Base-by-base conservation (phyloP, 2,329 filamentous ascomycete species). In the Talaromyces sp. region DNA sequence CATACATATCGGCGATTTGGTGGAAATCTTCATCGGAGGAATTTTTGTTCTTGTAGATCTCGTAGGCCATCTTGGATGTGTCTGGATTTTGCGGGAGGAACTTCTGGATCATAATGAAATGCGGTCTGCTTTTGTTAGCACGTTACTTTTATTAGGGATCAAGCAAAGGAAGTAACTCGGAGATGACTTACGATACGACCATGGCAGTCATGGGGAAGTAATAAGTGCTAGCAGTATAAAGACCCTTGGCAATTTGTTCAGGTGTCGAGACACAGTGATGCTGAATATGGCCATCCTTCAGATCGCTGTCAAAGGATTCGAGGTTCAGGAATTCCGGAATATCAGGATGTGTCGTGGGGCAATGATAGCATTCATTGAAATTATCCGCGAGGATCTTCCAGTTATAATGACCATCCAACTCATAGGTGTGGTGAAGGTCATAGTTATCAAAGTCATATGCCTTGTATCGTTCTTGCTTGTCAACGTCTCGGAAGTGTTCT, bases 91-190 rank as follows among this genome's bases (percentile, higher is more conserved):
- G 77, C 11, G 85, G 85, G 11, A 86, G 75, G 68, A 86, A 86
- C 52, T 83, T 76, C 65, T 86, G 83, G 49, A 86, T 80, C 74
- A 85, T 84, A 70, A 87, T 81, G 69, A 86, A 86, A 69, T 86
- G 75, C n/a, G 81, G 78, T 13, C 80, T 82, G 16, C 20, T n/a
- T 10, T 3, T 3, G 17, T 39, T 39, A 10, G 16, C 9, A 39
- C 10, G 3, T 39, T 39, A 19, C 8, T 10, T n/a, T 17, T 39
- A 11, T 39, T 8, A 8, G 16, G 10, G n/a, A 3, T 3, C n/a
- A n/a, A 20, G 16, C 8, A 39, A 9, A 4, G 17, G 17, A 17
- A 16, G 20, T 39, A 13, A 4, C 8, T 19, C 2, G 3, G 17
- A 14, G 9, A 41, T 3, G 62, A 65, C 66, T 60, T 53, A 66